Percentiles rank a stretch among this genome's conserved stretches.
These are phyloP conservation scores for Leccinum pellstonianum DNA, from an alignment of 768 basidiomycete species.

Conservation along the genomic window DNA sequence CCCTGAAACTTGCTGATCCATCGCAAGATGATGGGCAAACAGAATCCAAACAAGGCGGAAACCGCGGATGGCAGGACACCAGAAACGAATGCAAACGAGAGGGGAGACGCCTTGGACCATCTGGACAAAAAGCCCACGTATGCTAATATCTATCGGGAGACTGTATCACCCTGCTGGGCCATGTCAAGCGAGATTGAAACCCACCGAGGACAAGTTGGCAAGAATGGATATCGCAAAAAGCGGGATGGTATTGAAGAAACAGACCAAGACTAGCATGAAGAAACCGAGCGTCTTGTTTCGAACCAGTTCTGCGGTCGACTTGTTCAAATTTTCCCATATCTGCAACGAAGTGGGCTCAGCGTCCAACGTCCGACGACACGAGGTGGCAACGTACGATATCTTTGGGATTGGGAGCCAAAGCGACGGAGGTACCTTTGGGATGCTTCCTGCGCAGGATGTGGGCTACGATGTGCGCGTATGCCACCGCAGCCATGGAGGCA, in stretches of 20 bases:
- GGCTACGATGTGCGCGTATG: conserved; percentile 86
- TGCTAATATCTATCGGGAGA: conserved; percentile 33
- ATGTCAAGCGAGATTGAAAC: conserved; percentile 24
- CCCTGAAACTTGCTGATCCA: conserved; percentile 73
- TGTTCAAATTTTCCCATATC: conserved; percentile 92
- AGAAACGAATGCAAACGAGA: conserved; percentile 79
- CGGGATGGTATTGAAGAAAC: conserved; percentile 94
- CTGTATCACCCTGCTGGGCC: conserved; percentile 1
- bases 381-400: conserved; percentile 56
- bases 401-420: conserved; percentile 83
- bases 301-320: conserved; percentile 60
- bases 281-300: conserved; percentile 77
- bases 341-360: conserved; percentile 26
- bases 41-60: conserved; percentile 84
- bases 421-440: conserved; percentile 69
- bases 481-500: conserved; percentile 85
- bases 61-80: conserved; percentile 92
- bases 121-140: conserved; percentile 74
- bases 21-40: conserved; percentile 91
- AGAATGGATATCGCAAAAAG: conserved; percentile 86
- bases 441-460: conserved; percentile 64
- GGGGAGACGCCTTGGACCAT: conserved; percentile 65
- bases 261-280: conserved; percentile 70
- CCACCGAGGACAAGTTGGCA: conserved; percentile 83
- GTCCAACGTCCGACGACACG: neutral